Evolutionary conservation across 2,329 filamentous ascomycete species (phyloP).

Genomic region (Stenocarpella maydis): DNA sequence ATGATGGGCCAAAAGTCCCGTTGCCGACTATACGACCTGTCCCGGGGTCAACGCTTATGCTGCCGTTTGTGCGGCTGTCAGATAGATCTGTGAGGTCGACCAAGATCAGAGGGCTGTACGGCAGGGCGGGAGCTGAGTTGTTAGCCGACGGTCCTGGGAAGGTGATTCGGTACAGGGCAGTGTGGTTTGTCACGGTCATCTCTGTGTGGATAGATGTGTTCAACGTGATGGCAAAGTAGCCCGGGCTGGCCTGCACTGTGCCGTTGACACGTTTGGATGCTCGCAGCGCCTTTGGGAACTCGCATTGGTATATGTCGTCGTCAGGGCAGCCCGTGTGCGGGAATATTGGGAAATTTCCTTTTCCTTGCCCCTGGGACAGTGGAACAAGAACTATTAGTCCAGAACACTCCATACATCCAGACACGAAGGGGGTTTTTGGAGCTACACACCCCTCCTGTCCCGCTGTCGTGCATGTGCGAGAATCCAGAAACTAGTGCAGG

Average conservation of each 20-base stretch:
- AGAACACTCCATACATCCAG: background rate
- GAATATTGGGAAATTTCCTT: slow-evolving; percentile 49
- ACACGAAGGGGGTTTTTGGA: background rate
- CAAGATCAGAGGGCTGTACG: slow-evolving; percentile 56
- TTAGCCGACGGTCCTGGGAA: slow-evolving; percentile 45
- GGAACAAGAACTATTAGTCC: background rate
- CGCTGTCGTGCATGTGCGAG: slow-evolving; percentile 44
- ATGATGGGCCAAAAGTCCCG: slow-evolving; percentile 59
- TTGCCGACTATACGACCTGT: slow-evolving; percentile 59
- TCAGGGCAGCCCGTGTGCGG: slow-evolving; percentile 45
- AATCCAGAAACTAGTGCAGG: slow-evolving; percentile 42
- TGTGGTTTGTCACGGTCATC: slow-evolving; percentile 60
- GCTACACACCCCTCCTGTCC: slow-evolving; percentile 45
- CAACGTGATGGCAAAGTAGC: slow-evolving; percentile 60
- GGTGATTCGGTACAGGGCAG: slow-evolving; percentile 60
- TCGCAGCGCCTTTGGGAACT: slow-evolving; percentile 55
- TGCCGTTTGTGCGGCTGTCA: slow-evolving; percentile 57
- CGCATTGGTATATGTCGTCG: slow-evolving; percentile 49
- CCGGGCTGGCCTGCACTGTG: slow-evolving; percentile 56
- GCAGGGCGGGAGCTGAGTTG: slow-evolving; percentile 42
- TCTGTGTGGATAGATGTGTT: slow-evolving; percentile 57
- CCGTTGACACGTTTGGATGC: slow-evolving; percentile 52
- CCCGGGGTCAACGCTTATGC: slow-evolving; percentile 53
- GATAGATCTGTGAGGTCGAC: slow-evolving; percentile 61
- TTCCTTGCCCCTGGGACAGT: slow-evolving; percentile 37